Conservation (phyloP, 345 rosid species). For the Syzygium jambos region DNA sequence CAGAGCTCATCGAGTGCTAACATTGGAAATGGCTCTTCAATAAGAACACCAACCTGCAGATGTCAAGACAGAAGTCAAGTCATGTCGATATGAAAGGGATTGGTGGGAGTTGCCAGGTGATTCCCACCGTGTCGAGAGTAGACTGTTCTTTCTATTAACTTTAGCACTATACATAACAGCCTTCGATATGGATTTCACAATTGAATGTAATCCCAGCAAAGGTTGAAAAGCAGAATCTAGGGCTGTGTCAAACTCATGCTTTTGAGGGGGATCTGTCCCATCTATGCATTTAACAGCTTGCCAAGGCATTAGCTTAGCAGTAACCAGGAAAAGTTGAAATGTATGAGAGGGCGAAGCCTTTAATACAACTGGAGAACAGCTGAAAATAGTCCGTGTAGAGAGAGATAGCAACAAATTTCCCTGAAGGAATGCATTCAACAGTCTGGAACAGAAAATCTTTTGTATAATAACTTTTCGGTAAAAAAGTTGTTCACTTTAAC, state of each 20-base stretch:
- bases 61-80: background rate
- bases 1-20: constrained; percentile 83
- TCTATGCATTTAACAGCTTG: background rate
- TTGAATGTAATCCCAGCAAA: background rate
- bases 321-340: background rate
- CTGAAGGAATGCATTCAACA: background rate
- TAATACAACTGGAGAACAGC: background rate
- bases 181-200: background rate
- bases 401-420: background rate
- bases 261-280: background rate
- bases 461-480: background rate
- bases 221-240: background rate
- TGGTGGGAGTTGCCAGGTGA: background rate
- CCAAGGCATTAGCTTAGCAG: background rate
- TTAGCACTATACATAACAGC: background rate
- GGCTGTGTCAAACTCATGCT: background rate
- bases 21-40: constrained; percentile 96
- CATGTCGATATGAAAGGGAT: background rate
- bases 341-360: background rate
- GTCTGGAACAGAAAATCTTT: background rate
- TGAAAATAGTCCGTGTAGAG: background rate
- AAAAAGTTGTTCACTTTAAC: background rate
- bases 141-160: background rate
- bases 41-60: constrained; percentile 87
- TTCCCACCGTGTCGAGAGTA: background rate